Evolutionary conservation across 768 basidiomycete species (phyloP).

Genomic region (Suillus alpinus): DNA sequence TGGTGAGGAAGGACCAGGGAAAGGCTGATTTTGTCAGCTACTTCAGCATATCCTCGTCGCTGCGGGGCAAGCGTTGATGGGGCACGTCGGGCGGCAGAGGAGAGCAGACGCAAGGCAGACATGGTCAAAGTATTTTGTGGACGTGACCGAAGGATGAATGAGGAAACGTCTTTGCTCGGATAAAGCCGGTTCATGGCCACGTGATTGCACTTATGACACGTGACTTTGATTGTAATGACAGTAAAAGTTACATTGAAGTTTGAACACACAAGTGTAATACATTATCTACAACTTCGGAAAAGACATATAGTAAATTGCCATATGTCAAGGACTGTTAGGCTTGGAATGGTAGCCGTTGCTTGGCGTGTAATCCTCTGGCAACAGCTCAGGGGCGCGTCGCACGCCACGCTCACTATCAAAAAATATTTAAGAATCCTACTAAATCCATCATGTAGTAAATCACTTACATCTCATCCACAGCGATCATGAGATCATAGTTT

Average conservation of each 20-base stretch:
- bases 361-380: slow-evolving; percentile 58
- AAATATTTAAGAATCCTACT: background rate
- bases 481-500: slow-evolving; percentile 89
- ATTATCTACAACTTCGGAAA: background rate
- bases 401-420: slow-evolving; percentile 63
- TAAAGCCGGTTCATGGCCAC: slow-evolving; percentile 27
- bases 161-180: slow-evolving; percentile 17
- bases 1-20: slow-evolving; percentile 94
- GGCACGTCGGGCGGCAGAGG: slow-evolving; percentile 59
- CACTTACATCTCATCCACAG: slow-evolving; percentile 88
- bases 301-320: background rate
- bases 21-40: slow-evolving; percentile 85
- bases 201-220: background rate
- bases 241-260: too few species aligned
- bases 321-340: slow-evolving; percentile 19
- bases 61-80: slow-evolving; percentile 50
- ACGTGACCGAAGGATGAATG: slow-evolving; percentile 2
- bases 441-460: background rate
- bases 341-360: slow-evolving; percentile 24
- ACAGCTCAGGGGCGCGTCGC: slow-evolving; percentile 54
- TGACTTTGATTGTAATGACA: slow-evolving; percentile 11
- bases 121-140: slow-evolving; percentile 38
- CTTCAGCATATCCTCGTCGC: slow-evolving; percentile 90
- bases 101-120: slow-evolving; percentile 73
- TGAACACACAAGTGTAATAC: too few species aligned